Evolutionary conservation across 163 green algal genomes (phyloP).

Genomic region (Volvox carteri): DNA sequence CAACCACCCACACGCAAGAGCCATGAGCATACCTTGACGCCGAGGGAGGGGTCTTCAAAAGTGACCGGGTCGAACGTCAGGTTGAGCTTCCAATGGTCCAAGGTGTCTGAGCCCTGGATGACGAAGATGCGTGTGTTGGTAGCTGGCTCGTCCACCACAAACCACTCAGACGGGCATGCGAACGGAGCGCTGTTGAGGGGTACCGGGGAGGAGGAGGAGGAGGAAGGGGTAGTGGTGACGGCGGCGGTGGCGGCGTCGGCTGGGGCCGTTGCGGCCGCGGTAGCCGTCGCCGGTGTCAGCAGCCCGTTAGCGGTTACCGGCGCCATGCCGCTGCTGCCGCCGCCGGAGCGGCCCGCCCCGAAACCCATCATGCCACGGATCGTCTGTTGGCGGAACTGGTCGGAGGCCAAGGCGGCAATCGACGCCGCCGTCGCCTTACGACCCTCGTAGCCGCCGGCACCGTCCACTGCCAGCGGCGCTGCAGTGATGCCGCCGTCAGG

Average conservation of each 20-base stretch:
- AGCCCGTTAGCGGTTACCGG: neutral
- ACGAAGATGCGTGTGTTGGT: slow-evolving; percentile 75
- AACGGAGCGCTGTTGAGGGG: neutral
- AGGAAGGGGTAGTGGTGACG: neutral
- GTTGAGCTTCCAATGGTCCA: slow-evolving; percentile 97
- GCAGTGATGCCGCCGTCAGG: neutral
- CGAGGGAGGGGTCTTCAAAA: slow-evolving; percentile 88
- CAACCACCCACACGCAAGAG: too few species aligned
- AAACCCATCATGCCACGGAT: neutral
- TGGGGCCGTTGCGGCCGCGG: neutral
- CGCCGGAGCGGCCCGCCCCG: neutral
- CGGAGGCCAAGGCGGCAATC: slow-evolving; percentile 10
- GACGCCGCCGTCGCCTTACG: slow-evolving; percentile 45
- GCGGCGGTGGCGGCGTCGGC: neutral
- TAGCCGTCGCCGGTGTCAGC: neutral
- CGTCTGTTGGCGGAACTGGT: slow-evolving; percentile 23
- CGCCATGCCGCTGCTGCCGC: slow-evolving; percentile 15
- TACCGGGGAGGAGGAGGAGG: neutral
- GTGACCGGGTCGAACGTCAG: slow-evolving; percentile 95
- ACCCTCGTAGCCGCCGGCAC: neutral
- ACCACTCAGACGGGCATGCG: slow-evolving; percentile 71
- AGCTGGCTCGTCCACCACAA: slow-evolving; percentile 67
- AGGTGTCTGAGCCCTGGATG: slow-evolving; percentile 90
- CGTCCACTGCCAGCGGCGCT: neutral
- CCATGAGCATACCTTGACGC: slow-evolving; percentile 63